A percentile compares a stretch with the other conserved stretches of the same genome.
phyloP scores from a whole-genome alignment of 2,329 filamentous ascomycete species.

The Phyllosticta citrichinensis region DNA sequence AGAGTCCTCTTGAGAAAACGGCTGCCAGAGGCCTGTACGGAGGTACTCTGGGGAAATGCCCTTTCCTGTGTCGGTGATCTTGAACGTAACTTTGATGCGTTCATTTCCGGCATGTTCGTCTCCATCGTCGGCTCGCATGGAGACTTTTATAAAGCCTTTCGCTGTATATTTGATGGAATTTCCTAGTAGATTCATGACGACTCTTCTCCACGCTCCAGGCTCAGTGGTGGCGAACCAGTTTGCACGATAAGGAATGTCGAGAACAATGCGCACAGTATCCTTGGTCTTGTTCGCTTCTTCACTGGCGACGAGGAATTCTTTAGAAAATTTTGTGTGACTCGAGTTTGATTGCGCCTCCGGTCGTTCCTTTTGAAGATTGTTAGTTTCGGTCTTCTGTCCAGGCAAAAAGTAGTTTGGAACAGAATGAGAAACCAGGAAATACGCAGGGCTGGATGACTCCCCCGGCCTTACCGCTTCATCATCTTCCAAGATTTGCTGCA shows the following conservation, averaged over 20 bases:
- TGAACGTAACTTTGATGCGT: conserved; percentile 16
- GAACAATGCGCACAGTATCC: conserved; percentile 28
- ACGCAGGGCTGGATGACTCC: conserved; percentile 9
- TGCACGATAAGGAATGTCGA: conserved; percentile 41
- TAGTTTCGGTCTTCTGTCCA: background rate
- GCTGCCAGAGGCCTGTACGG: conserved; percentile 8
- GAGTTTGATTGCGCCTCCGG: background rate
- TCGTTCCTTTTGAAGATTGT: background rate
- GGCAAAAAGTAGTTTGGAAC: conserved; percentile 10
- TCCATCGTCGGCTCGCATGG: conserved; percentile 1
- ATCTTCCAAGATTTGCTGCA: background rate
- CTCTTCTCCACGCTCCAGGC: conserved; percentile 41
- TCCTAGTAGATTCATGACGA: conserved; percentile 54
- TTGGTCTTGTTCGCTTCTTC: background rate
- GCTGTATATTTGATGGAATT: conserved; percentile 56
- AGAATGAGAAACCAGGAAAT: conserved; percentile 15
- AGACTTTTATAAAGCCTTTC: background rate
- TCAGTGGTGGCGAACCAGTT: conserved; percentile 46
- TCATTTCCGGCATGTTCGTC: conserved; percentile 13
- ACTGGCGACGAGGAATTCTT: background rate
- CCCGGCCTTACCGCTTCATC: conserved; percentile 35
- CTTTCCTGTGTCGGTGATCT: conserved; percentile 12
- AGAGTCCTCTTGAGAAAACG: conserved; percentile 13
- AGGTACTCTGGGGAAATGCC: conserved; percentile 13
- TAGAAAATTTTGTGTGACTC: background rate